Base-by-base conservation (phyloP, 441 rosid genomes). In the Croton laevigatus region DNA sequence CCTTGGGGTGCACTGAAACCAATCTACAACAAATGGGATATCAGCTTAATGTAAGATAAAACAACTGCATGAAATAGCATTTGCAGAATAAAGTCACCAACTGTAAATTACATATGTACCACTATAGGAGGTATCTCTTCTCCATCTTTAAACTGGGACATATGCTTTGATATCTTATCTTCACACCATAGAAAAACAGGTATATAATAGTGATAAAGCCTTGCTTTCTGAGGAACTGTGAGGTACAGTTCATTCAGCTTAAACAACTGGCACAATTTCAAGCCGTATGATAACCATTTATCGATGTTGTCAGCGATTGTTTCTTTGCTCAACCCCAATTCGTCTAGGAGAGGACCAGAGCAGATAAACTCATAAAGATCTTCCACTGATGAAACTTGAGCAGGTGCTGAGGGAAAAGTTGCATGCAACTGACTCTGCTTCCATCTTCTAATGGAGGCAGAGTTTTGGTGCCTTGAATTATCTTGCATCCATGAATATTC, bases 1-100 rank as follows among this genome's bases (percentile, higher is more conserved):
- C 97, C 99, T 78, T 95, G 98, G 51, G 99, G 98, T 8, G 98
- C 98, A 66, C 97, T 93, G 69, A 95, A 92, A 76, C 99, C 99
- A 83, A 95, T 85, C 99, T 95, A 82, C 84, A 81, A 17, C 42
- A 59, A 73, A 55, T 38, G 59, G 48, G 37, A 67, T 16, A 55
- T 44, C 52, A 68, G 65, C 59, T 57, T 52, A 27, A 27, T 49
- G 63, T 44, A 52, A 55, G 65, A 68, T 65, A 60, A 52, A 62
- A 71, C 17, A 37, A 75, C 38, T 48, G 37, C 59, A 54, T 42
- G 13, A 20, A 65, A 20, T 65, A 51, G 61, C 52, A 59, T 58
- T 45, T 16, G 64, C 70, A 40, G 48, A 16, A 72, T 59, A 57
- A 68, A 73, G 9, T 22, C 10, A 61, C 16, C 3, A 46, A 3